Conservation (phyloP, 2,329 filamentous ascomycete genomes). For the Aspergillus oerlinghausenensis region DNA sequence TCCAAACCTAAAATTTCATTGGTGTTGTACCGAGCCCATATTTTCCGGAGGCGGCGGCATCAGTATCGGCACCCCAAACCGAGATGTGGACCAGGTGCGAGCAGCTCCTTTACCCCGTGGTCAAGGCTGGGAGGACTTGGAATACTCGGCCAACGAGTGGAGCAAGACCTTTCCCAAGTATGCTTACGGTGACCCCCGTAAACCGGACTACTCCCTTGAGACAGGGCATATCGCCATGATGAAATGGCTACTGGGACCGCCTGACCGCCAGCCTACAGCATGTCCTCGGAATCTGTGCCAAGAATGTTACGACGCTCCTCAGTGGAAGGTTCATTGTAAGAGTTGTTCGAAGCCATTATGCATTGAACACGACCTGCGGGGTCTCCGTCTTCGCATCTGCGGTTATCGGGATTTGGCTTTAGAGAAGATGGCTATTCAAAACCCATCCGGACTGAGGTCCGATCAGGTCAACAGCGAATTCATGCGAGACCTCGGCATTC, state of each 20-base stretch:
- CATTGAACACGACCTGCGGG: slow-evolving; percentile 57
- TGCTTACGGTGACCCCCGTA: slow-evolving; percentile 37
- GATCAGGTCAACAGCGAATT: slow-evolving; percentile 1
- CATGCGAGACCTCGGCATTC: neutral
- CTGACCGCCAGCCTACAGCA: slow-evolving; percentile 42
- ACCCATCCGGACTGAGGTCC: slow-evolving; percentile 14
- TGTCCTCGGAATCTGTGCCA: slow-evolving; percentile 55
- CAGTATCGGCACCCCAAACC: slow-evolving; percentile 50
- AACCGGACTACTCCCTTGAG: slow-evolving; percentile 36
- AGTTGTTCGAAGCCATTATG: slow-evolving; percentile 54
- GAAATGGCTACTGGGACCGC: slow-evolving; percentile 46
- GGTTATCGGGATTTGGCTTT: slow-evolving; percentile 52
- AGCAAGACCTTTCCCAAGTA: slow-evolving; percentile 37
- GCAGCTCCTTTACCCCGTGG: slow-evolving; percentile 53
- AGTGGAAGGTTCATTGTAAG: slow-evolving; percentile 58
- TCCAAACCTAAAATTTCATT: slow-evolving; percentile 52
- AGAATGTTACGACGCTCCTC: slow-evolving; percentile 54
- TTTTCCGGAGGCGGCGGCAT: slow-evolving; percentile 58
- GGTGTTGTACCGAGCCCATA: slow-evolving; percentile 57
- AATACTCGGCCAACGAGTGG: slow-evolving; percentile 43
- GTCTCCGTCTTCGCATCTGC: slow-evolving; percentile 53
- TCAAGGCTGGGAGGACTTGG: slow-evolving; percentile 53
- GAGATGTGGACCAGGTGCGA: slow-evolving; percentile 53
- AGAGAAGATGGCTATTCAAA: slow-evolving; percentile 44
- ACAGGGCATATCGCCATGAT: slow-evolving; percentile 41